Conservation (phyloP, 805 yeast species). For the Suhomyces sp. region DNA sequence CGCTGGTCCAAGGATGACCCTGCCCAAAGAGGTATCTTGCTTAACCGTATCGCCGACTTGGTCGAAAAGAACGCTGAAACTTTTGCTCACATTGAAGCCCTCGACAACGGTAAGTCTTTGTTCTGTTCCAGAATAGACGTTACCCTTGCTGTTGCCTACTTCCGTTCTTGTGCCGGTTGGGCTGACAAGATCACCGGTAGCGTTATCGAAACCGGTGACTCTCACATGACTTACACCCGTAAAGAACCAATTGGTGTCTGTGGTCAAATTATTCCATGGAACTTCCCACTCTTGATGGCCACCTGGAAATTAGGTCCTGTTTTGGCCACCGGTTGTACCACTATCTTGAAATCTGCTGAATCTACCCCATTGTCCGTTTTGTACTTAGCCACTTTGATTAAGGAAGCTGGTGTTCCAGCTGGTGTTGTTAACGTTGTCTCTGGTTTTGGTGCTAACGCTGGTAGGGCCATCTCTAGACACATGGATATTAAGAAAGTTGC, state of each 20-base stretch:
- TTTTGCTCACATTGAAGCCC: constrained; percentile 76
- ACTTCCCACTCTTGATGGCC: constrained; percentile 91
- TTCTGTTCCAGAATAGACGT: constrained; percentile 72
- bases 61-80: constrained; percentile 69
- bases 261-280: constrained; percentile 97
- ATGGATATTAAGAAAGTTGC: constrained; percentile 85
- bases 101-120: constrained; percentile 87
- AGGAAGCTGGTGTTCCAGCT: constrained; percentile 85
- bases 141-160: constrained; percentile 59
- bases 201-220: constrained; percentile 67
- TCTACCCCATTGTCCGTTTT: constrained; percentile 88
- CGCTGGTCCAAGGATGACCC: constrained; percentile 72
- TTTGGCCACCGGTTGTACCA: constrained; percentile 83
- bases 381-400: constrained; percentile 62
- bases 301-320: constrained; percentile 96
- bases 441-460: constrained; percentile 84
- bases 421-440: constrained; percentile 87
- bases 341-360: constrained; percentile 88
- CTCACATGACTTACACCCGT: constrained; percentile 74
- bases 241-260: constrained; percentile 94
- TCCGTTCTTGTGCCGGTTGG: constrained; percentile 87
- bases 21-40: constrained; percentile 56
- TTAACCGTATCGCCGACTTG: constrained; percentile 72
- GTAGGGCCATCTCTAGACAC: constrained; percentile 75
- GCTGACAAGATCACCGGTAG: constrained; percentile 84